A percentile compares a stretch with the other conserved stretches of the same genome.
phyloP scores from a whole-genome alignment of 148 eudicot species.

The Spergularia bocconei region DNA sequence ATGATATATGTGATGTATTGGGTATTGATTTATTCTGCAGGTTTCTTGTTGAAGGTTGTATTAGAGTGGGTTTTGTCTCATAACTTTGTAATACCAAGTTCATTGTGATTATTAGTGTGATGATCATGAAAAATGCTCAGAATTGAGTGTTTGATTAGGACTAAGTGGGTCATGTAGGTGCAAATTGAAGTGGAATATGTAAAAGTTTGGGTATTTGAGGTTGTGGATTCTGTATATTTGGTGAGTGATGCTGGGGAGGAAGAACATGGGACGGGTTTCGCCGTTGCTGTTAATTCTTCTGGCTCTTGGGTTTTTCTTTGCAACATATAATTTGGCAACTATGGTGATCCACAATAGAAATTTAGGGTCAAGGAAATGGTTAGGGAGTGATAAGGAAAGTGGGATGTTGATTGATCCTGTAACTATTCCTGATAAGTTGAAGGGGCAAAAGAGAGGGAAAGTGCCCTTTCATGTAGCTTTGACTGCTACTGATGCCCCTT shows the following conservation, averaged over 20 bases:
- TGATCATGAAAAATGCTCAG: slow-evolving; percentile 5
- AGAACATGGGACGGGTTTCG: slow-evolving; percentile 57
- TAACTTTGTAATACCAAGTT: background rate
- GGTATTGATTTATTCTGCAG: slow-evolving; percentile 29
- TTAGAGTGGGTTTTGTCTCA: slow-evolving; percentile 21
- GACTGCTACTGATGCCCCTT: slow-evolving; percentile 95
- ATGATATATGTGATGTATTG: slow-evolving; percentile 16
- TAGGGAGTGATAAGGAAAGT: slow-evolving; percentile 16
- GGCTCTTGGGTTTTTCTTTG: slow-evolving; percentile 66
- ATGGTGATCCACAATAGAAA: slow-evolving; percentile 54
- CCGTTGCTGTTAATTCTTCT: slow-evolving; percentile 55
- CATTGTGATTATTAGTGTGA: slow-evolving; percentile 6
- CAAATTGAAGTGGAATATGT: slow-evolving; percentile 7
- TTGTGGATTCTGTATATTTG: slow-evolving; percentile 6
- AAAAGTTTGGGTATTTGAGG: slow-evolving; percentile 13
- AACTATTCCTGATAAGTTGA: slow-evolving; percentile 44
- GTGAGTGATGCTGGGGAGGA: slow-evolving; percentile 52
- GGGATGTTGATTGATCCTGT: slow-evolving; percentile 55
- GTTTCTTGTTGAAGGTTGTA: slow-evolving; percentile 29
- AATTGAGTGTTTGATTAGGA: background rate
- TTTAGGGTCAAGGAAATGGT: slow-evolving; percentile 27
- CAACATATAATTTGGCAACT: slow-evolving; percentile 69
- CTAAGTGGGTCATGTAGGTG: slow-evolving; percentile 1
- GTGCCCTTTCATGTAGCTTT: slow-evolving; percentile 73
- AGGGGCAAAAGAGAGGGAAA: slow-evolving; percentile 32